Conservation (phyloP, 78 protist species). For the Anaeramoeba flamelloides region DNA sequence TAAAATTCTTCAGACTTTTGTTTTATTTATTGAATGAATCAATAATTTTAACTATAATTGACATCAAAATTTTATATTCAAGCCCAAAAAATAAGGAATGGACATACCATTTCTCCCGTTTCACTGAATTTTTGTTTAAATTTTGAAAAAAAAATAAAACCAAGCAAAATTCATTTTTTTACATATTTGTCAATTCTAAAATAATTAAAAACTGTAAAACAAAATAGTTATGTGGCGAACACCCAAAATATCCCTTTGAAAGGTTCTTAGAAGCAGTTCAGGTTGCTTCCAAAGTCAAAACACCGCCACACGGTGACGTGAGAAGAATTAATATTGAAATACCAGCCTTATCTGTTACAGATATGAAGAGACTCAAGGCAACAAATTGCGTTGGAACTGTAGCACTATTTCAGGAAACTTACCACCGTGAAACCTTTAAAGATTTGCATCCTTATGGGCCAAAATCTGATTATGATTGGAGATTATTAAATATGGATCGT, state of each 20-base stretch:
- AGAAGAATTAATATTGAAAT: constrained; percentile 19
- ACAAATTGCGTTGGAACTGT: constrained; percentile 4
- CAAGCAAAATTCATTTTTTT: too few species aligned
- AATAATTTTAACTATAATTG: too few species aligned
- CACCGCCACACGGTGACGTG: constrained; percentile 5
- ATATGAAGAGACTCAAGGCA: constrained; percentile 8
- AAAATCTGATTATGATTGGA: constrained; percentile 7
- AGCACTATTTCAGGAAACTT: constrained; percentile 18
- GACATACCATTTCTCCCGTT: too few species aligned
- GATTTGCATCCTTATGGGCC: constrained; percentile 9
- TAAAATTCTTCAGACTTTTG: too few species aligned
- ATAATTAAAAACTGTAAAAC: too few species aligned
- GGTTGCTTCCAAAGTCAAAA: not conserved
- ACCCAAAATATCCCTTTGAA: constrained; percentile 11
- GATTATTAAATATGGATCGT: not conserved
- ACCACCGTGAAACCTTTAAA: constrained; percentile 5
- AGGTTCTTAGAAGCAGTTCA: not conserved
- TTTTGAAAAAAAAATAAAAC: too few species aligned
- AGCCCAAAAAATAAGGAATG: too few species aligned
- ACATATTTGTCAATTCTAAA: too few species aligned
- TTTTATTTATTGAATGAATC: too few species aligned
- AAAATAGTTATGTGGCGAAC: constrained; percentile 1
- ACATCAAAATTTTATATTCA: too few species aligned
- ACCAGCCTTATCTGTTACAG: constrained; percentile 4
- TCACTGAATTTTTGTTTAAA: too few species aligned